Base-by-base conservation (phyloP, 108 stramenopile species). In the Cylindrotheca closterium region DNA sequence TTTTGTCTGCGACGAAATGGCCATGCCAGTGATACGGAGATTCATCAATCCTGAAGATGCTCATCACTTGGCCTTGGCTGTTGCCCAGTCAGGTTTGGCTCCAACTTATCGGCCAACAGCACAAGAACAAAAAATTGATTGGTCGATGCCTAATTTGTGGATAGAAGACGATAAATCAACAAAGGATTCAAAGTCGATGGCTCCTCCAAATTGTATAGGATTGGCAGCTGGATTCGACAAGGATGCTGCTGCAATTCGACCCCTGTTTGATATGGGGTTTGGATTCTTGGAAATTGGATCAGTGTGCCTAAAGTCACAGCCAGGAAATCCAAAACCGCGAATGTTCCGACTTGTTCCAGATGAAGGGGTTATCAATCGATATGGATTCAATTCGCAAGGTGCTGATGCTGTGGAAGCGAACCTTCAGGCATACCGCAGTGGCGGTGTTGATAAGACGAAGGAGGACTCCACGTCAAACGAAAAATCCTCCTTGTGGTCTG, bases 181-280 rank as follows among this genome's bases (percentile, higher is more conserved):
- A n/a, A 59, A 63, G 15, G 27, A 46, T 34, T 29, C 23, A 18
- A 47, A 29, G 25, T 23, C 37, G 48, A 27, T 90, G 33, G 34
- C 48, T 0, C 81, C 96, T 52, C 31, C 74, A 25, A 92, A 88
- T 64, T 83, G 86, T 8, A 75, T 98, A 31, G 96, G 96, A n/a
- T 68, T 98, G 63, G 95, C 96, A 1, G 98, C 98, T 18, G 98
- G 98, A 24, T 98, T 96, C 77, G 98, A 98, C 63, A 98, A 98
- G 77, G 79, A 96, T 68, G 96, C 81, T 0, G 69, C 77, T 26
- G 93, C 89, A 1, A 79, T 97, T 49, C 68, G 79, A 1, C 84
- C 79, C 51, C 65, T 96, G 30, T 68, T 92, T 51, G 80, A 86
- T 37, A 47, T 91, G 73, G 98, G 98, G 17, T 96, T 97, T 68